Conservation (phyloP, 768 basidiomycete species). For the Tylopilus plumbeoviolaceoides region DNA sequence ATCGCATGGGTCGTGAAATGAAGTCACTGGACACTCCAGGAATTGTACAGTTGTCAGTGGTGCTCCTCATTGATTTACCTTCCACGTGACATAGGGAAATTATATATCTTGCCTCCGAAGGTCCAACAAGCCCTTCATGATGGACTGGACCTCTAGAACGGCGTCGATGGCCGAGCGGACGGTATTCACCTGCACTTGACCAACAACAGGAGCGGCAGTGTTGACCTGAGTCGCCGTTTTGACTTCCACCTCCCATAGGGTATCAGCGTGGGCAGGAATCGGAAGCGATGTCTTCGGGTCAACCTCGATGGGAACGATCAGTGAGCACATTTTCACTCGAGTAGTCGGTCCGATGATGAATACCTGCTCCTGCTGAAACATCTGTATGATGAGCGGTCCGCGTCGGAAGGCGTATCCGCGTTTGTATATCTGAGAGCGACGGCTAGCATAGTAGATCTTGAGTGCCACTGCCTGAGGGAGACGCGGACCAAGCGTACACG, state of each 20-base stretch:
- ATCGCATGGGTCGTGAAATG: no score
- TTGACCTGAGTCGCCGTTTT: slow-evolving; percentile 77
- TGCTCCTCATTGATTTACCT: background rate
- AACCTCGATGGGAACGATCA: slow-evolving; percentile 42
- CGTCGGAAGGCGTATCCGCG: slow-evolving; percentile 74
- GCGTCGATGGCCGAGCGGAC: slow-evolving; percentile 67
- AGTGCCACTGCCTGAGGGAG: background rate
- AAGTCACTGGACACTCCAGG: no score
- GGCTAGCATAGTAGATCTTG: slow-evolving; percentile 33
- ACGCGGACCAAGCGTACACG: slow-evolving; percentile 40
- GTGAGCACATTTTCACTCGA: background rate
- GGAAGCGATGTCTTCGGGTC: slow-evolving; percentile 73
- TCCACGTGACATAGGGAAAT: background rate
- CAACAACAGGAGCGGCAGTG: slow-evolving; percentile 42
- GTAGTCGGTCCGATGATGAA: background rate
- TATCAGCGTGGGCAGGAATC: slow-evolving; percentile 73
- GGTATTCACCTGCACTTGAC: slow-evolving; percentile 58
- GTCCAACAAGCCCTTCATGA: slow-evolving; percentile 84
- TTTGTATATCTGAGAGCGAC: slow-evolving; percentile 76
- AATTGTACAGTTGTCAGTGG: background rate
- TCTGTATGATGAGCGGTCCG: slow-evolving; percentile 67
- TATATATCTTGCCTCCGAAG: slow-evolving; percentile 70
- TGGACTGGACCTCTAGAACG: slow-evolving; percentile 72
- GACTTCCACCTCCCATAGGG: slow-evolving; percentile 86
- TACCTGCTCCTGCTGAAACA: slow-evolving; percentile 86